Evolutionary conservation across 1,139 yeast genomes (phyloP).

Genomic region (Taphrina wiesneri): DNA sequence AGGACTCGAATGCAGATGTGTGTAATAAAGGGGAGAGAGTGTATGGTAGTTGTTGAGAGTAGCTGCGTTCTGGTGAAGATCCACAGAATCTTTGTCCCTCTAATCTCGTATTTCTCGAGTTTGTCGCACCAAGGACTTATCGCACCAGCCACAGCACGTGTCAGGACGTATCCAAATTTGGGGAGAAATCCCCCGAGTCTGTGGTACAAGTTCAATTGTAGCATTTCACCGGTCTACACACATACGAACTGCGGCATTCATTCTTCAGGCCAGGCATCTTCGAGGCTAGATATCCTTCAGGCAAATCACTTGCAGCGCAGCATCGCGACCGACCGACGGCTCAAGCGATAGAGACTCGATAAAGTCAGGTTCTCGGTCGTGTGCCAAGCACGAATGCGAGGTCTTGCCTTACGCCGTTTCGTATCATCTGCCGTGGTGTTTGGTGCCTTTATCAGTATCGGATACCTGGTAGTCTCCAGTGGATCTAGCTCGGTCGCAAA

Average conservation of each 20-base stretch:
- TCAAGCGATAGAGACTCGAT: background rate
- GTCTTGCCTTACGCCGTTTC: background rate
- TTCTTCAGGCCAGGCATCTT: background rate
- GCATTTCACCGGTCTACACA: no score
- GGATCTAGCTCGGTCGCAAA: background rate
- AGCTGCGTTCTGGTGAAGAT: background rate
- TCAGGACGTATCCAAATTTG: background rate
- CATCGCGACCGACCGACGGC: background rate
- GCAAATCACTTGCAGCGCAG: no score
- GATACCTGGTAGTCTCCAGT: background rate
- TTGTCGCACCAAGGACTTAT: background rate
- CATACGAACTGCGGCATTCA: no score
- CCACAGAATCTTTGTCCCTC: background rate
- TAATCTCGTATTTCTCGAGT: background rate
- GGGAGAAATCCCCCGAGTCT: background rate
- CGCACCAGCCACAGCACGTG: constrained; percentile 1
- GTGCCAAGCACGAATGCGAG: constrained; percentile 9
- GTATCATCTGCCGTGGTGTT: background rate
- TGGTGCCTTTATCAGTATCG: background rate
- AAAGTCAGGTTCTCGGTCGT: background rate
- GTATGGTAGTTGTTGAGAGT: background rate
- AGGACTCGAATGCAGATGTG: background rate
- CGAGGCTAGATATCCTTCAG: background rate
- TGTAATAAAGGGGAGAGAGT: background rate
- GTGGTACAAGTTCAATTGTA: no score